Evolutionary conservation across 495 filamentous ascomycete species (phyloP), one percentile per base, ranked within the genome.

Genomic region (Penicillium dipodomyicola): DNA sequence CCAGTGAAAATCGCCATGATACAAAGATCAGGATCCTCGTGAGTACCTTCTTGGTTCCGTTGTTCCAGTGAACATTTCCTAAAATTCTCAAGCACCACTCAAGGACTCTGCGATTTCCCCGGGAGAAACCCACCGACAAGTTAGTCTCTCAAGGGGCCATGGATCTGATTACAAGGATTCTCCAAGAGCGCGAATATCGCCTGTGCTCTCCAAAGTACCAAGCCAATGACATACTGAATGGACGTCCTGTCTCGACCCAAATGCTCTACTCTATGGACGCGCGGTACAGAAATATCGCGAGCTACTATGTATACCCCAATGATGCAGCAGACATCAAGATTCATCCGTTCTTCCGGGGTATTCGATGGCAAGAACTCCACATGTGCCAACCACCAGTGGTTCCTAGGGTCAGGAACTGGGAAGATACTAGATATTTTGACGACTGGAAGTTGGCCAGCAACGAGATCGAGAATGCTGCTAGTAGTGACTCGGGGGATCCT

Each of bases 371-470:
- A 23, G 74, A 77, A 0, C 71, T 90, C 27, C 90, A 92, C 63
- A 65, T 81, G 15, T 77, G 81, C 49, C 69, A 76, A 33, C 91
- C 93, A 11, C 93, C 92, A 5, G 88, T 90, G 58, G 76, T 95
- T 6, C 93, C 93, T 3, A 72, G 78, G 39, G 84, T 96, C 30
- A 79, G 75, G 32, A 74, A 78, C 23, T 78, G 81, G 63, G 91
- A 93, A 56, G 91, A 96, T 60, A 96, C 91, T 12, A 86, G 88
- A 54, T 96, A 96, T 67, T 96, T 96, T 59, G 88, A 95, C 49
- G 88, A 93, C 49, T 86, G 87, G 58, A 85, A 86, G 37, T 74
- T 83, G n/a, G 80, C 88, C 54, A 84, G 78, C 35, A 74, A 81
- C 15, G 53, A 63, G 40, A 79, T 79, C 22, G 75, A 76, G 19